These are phyloP conservation scores for Adansonia madagascariensis DNA, from an alignment of 441 rosid genomes.

Conservation along the genomic window DNA sequence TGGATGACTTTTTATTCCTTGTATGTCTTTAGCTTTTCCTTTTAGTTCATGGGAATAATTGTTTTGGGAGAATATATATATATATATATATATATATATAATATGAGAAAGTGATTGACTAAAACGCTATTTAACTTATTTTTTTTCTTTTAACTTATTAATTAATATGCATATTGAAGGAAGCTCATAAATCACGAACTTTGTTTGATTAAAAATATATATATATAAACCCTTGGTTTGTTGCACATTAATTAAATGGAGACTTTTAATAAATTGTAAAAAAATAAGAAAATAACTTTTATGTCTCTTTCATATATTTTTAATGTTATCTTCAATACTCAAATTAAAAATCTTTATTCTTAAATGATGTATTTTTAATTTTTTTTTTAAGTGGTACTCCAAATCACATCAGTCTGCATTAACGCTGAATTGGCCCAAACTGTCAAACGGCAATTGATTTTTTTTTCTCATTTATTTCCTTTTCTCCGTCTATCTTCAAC, in stretches of 20 bases:
- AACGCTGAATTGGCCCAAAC: too few relatives aligned
- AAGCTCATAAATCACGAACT: background rate
- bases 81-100: background rate
- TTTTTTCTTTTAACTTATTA: background rate
- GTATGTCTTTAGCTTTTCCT: constrained; percentile 1
- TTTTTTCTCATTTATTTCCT: too few relatives aligned
- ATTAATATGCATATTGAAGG: background rate
- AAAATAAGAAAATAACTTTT: background rate
- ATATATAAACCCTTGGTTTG: background rate
- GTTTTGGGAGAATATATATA: background rate
- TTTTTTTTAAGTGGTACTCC: too few relatives aligned
- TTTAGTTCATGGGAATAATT: background rate
- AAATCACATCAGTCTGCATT: too few relatives aligned
- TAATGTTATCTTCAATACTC: background rate
- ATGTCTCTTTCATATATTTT: background rate
- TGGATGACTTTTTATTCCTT: background rate
- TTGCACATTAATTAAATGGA: background rate
- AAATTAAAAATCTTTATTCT: too few relatives aligned
- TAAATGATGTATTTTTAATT: too few relatives aligned
- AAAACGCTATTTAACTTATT: background rate
- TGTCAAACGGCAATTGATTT: too few relatives aligned
- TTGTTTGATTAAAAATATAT: background rate
- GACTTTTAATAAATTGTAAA: background rate
- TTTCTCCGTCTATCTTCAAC: too few relatives aligned
- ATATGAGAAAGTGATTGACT: constrained; percentile 13